phyloP scores from a whole-genome alignment of 768 basidiomycete species.

The Sarcomyxa edulis region DNA sequence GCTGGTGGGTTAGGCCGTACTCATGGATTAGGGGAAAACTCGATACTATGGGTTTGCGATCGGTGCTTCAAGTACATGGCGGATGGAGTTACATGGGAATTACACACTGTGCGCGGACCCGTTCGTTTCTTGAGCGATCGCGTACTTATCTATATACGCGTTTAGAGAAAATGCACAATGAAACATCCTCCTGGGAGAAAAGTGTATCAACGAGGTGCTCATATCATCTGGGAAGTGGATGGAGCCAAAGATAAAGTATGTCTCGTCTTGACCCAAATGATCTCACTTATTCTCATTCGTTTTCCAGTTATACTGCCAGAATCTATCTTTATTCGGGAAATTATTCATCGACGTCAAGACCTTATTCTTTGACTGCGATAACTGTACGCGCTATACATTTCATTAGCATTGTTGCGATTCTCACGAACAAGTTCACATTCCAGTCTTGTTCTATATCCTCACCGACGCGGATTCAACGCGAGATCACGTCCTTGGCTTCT shows the following conservation, averaged over 20 bases:
- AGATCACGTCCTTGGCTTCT: slow-evolving; percentile 77
- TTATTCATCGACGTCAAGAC: slow-evolving; percentile 99
- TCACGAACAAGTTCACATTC: too few species aligned
- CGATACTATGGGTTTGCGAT: slow-evolving; percentile 79
- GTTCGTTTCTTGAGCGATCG: too few species aligned
- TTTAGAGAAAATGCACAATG: slow-evolving; percentile 61
- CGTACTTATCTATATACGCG: too few species aligned
- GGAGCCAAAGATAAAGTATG: slow-evolving; percentile 78
- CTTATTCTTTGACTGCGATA: slow-evolving; percentile 85
- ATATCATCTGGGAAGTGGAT: slow-evolving; percentile 94
- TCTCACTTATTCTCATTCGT: slow-evolving; percentile 1
- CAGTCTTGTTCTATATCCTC: slow-evolving; percentile 89
- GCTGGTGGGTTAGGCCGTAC: slow-evolving; percentile 55
- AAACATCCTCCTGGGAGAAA: slow-evolving; percentile 81
- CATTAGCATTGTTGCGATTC: too few species aligned
- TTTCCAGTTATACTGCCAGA: slow-evolving; percentile 89
- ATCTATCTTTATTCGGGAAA: slow-evolving; percentile 92
- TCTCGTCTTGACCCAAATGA: neutral
- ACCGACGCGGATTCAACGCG: slow-evolving; percentile 77
- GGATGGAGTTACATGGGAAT: slow-evolving; percentile 61
- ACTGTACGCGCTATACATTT: slow-evolving; percentile 72
- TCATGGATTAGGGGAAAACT: slow-evolving; percentile 36
- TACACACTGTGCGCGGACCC: slow-evolving; percentile 58
- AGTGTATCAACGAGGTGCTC: slow-evolving; percentile 87
- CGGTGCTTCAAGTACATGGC: slow-evolving; percentile 97